Evolutionary conservation across 495 filamentous ascomycete genomes (phyloP), one percentile per base, ranked within the genome.

Genomic region (Sporormia fimetaria): DNA sequence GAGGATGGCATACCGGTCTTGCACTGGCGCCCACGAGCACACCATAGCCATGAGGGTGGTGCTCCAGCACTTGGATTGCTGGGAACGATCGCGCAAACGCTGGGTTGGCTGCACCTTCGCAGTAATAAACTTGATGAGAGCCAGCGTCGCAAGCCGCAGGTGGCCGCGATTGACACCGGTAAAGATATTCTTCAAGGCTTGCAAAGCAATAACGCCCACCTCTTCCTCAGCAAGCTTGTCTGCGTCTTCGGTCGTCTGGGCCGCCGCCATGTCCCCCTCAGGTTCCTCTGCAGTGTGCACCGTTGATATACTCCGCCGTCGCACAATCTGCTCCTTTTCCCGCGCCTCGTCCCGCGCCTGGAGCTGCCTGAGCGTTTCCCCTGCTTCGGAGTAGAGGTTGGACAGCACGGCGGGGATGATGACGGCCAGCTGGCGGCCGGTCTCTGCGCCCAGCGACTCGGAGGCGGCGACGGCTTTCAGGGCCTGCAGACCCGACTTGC

Each of bases 151-250:
- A 23, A 74, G 63, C 23, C 81, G 76, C 27, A 88, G 77, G 52
- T 93, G 87, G 6, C 70, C 65, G 33, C 83, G 68, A 51, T 81
- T 90, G 37, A 81, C 79, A 9, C 71, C 77, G 16, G 74, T 63
- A 44, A 92, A 87, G 25, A 93, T 81, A 32, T 78, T 74, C 54
- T 86, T 78, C 18, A 95, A 64, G 48, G 81, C 83, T 43, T 82
- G 79, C 45, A 94, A 70, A 5, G 87, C 87, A 42, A 86, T 60
- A 4, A 90, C 64, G 21, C 83, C 77, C n/a, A 84, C 83, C 51
- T 86, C 77, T 64, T 92, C 76, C 59, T 94, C 87, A 0, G 82
- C 85, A 40, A 85, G 61, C 55, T 76, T 79, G 62, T 95, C 87
- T 24, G 80, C 82, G 57, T 93, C 85, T 21, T 76, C 82, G 8